Percentiles rank a stretch among this genome's conserved stretches.
Conservation (phyloP, 139 green algal genomes). For the Picochlorum sp. region DNA sequence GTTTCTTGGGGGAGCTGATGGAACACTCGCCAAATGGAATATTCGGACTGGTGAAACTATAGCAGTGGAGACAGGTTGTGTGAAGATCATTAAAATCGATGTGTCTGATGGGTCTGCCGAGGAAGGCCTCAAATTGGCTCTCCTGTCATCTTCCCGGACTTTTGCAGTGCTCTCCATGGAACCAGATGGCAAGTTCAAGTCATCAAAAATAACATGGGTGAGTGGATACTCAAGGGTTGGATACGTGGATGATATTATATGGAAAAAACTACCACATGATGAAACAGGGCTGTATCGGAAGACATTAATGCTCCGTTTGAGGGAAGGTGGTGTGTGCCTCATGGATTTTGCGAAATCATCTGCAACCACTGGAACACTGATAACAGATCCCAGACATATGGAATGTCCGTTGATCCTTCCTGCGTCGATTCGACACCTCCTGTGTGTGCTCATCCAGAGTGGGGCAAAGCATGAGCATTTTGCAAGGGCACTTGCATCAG, state of each 20-base stretch:
- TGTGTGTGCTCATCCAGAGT: no score
- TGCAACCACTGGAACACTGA: no score
- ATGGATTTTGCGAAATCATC: no score
- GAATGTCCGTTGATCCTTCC: no score
- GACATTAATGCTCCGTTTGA: not conserved
- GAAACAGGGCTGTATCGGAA: not conserved
- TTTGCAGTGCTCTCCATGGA: conserved; percentile 63
- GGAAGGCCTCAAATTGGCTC: conserved; percentile 33
- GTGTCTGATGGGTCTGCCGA: conserved; percentile 1
- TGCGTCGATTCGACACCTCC: no score
- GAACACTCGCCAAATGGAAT: conserved; percentile 63
- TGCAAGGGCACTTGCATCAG: no score
- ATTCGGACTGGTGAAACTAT: conserved; percentile 9
- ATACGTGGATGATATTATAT: conserved; percentile 41
- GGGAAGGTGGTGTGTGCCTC: no score
- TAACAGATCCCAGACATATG: no score
- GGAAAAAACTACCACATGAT: conserved; percentile 41
- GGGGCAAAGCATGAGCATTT: no score
- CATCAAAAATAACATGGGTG: conserved; percentile 10
- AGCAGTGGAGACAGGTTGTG: conserved; percentile 16
- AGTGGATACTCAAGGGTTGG: conserved; percentile 26
- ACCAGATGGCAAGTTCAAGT: conserved; percentile 13
- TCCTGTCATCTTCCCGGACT: conserved; percentile 43
- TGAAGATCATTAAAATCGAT: conserved; percentile 8
- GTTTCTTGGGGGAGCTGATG: conserved; percentile 58